Evolutionary conservation across 1,284 basidiomycete genomes (phyloP), one percentile per base, ranked within the genome.

Genomic region (Mycena sp.): DNA sequence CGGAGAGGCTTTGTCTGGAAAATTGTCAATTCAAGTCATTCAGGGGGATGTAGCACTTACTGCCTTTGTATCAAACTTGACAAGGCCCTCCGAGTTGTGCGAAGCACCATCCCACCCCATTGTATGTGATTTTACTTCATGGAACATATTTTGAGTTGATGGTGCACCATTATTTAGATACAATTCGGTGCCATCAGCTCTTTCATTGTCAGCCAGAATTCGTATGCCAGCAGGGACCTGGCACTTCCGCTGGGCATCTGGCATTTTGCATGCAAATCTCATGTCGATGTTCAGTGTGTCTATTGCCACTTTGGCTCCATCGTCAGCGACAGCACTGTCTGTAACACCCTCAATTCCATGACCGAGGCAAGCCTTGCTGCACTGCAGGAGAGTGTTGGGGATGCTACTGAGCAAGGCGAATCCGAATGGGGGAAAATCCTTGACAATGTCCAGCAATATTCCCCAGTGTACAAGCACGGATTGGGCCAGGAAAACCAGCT

Each of bases 221-320:
- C 4, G 4, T 56, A 61, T 40, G 63, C 59, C 9, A 61, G 45
- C 11, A 59, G 63, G 0, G 29, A 56, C 38, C 52, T 65, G 4
- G 45, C 9, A 16, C 35, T 65, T 16, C 43, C 45, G 1, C 21
- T 65, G 2, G 59, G 54, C 7, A 12, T 60, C 14, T 65, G 57
- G 57, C 55, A 40, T 16, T 62, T 65, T 35, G 60, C 60, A 17
- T 58, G 35, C 21, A 23, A 62, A n/a, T 19, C 61, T 16, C 61
- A 62, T 23, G 35, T 62, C 43, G 61, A 62, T 35, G 14, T 59
- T 14, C 63, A 58, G 29, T 51, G 50, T 2, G 40, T 61, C 0
- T 43, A n/a, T 35, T 48, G 53, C 17, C 63, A 48, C 17, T 41
- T 62, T 12, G 63, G 59, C 12, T 51, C 2, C n/a, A 49, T 6